Percentiles rank a stretch among this genome's conserved stretches.
These are phyloP conservation scores for Eremothecium cymbalariae DNA, from an alignment of 1,139 yeast genomes.

Conservation along the genomic window DNA sequence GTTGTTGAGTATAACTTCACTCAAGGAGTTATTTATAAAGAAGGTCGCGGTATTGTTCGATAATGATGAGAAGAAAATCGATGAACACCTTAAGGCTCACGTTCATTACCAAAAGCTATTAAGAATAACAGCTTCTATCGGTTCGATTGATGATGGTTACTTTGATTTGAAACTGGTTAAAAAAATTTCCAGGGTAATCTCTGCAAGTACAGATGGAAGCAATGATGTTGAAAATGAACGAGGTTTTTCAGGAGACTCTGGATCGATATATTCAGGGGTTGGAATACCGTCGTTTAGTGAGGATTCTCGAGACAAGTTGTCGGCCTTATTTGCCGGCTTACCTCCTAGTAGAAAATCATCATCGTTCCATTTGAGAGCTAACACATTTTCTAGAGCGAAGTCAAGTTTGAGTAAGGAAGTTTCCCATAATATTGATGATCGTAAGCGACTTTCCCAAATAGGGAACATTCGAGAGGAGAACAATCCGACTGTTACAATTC, in stretches of 20 bases:
- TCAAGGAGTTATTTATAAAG: constrained; percentile 19
- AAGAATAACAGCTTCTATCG: constrained; percentile 24
- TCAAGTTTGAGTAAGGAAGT: constrained; percentile 26
- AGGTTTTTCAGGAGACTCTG: too few relatives aligned
- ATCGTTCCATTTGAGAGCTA: constrained; percentile 10
- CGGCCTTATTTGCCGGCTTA: constrained; percentile 13
- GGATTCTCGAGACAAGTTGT: neutral
- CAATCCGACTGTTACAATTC: too few relatives aligned
- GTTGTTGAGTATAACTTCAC: constrained; percentile 33
- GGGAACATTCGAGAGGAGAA: too few relatives aligned
- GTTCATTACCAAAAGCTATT: constrained; percentile 19
- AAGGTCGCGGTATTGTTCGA: constrained; percentile 20
- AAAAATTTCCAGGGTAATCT: constrained; percentile 35
- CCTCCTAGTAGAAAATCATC: constrained; percentile 12
- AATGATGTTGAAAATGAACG: constrained; percentile 10
- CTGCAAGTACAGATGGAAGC: constrained; percentile 16
- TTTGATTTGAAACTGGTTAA: constrained; percentile 49
- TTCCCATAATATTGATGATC: constrained; percentile 9
- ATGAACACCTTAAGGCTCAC: constrained; percentile 34
- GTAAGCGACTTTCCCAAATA: constrained; percentile 6
- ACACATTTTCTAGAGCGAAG: constrained; percentile 16
- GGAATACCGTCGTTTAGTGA: too few relatives aligned
- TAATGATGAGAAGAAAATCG: constrained; percentile 27
- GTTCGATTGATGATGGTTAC: constrained; percentile 54
- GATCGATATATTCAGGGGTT: too few relatives aligned